Percentiles rank a stretch among this genome's conserved stretches.
phyloP scores from a whole-genome alignment of 164 flowering plant species.

The Chimonanthus praecox region DNA sequence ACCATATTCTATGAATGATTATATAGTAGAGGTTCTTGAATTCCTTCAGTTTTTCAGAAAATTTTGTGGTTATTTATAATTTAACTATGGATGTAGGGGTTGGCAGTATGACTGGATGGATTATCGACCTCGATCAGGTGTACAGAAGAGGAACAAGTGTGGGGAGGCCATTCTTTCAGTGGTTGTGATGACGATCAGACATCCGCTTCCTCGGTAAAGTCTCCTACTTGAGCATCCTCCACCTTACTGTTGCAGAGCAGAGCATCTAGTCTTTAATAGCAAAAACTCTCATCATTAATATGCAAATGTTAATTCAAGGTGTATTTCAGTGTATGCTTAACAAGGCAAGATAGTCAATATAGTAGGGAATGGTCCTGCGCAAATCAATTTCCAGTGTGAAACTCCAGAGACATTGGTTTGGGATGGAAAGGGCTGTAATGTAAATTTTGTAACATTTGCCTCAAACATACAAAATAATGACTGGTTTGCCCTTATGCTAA shows the following conservation, averaged over 20 bases:
- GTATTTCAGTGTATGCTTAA: neutral
- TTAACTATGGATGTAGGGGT: slow-evolving; percentile 28
- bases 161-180: slow-evolving; percentile 82
- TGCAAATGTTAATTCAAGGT: neutral
- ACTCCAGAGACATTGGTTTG: no score
- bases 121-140: slow-evolving; percentile 73
- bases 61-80: neutral
- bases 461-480: no score
- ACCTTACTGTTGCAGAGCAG: neutral
- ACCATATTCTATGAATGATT: neutral
- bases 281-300: neutral
- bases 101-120: slow-evolving; percentile 86
- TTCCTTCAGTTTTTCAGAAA: neutral
- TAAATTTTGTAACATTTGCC: no score
- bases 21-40: no score
- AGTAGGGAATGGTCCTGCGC: neutral
- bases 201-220: slow-evolving; percentile 62
- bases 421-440: no score
- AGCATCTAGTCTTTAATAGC: neutral
- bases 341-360: neutral
- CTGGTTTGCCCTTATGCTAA: no score
- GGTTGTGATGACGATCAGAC: slow-evolving; percentile 40
- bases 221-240: neutral
- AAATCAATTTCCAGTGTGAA: no score
- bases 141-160: slow-evolving; percentile 78